phyloP scores from a whole-genome alignment of 192 early-diverging fungal species.

The Rhizophagus clarus region DNA sequence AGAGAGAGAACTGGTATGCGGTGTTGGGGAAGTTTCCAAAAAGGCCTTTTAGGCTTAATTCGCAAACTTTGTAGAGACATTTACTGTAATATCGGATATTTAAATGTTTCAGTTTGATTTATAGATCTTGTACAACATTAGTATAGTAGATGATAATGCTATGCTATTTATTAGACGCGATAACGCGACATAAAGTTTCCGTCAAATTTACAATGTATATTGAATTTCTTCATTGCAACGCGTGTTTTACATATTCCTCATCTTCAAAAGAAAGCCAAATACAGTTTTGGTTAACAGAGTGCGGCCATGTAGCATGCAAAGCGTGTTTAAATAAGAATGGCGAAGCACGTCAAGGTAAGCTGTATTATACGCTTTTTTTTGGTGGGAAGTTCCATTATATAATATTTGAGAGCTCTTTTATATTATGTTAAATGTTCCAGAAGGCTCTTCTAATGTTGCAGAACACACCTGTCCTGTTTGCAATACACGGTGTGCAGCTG shows the following conservation, averaged over 20 bases:
- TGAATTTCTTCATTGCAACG: conserved; percentile 26
- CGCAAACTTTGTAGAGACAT: conserved; percentile 13
- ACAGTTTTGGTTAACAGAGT: conserved; percentile 29
- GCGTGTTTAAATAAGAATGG: neutral
- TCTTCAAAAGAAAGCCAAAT: neutral
- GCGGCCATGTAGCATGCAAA: conserved; percentile 16
- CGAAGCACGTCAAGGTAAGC: neutral
- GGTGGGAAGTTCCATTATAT: neutral
- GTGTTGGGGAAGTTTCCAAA: conserved; percentile 43
- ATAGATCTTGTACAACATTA: no score
- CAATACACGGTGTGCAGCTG: neutral
- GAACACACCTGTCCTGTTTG: conserved; percentile 14
- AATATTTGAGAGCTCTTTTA: neutral
- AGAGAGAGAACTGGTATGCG: conserved; percentile 40
- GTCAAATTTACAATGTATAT: neutral
- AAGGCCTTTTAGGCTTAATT: conserved; percentile 28
- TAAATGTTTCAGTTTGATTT: no score
- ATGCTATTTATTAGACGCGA: no score
- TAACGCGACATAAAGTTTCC: no score
- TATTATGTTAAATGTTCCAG: neutral
- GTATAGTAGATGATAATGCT: no score
- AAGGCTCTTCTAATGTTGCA: neutral
- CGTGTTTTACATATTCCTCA: neutral
- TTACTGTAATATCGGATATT: neutral
- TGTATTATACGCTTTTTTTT: neutral